Evolutionary conservation across 768 basidiomycete genomes (phyloP).

Genomic region (Hypholoma sublateritium): DNA sequence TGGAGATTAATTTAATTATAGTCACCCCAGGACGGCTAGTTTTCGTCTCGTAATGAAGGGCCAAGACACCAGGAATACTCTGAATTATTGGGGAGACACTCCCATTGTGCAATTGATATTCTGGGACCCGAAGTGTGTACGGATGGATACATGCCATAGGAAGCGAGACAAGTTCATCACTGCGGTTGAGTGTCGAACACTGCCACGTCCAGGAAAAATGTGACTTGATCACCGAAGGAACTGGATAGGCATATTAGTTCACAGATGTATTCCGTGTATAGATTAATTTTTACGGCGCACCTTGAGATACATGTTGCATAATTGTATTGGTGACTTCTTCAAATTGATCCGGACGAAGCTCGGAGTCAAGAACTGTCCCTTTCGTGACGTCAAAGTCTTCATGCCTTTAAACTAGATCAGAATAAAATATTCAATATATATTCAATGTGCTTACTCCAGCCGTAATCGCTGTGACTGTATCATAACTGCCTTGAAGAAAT

Average conservation of each 20-base stretch:
- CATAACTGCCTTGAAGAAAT: slow-evolving; percentile 13
- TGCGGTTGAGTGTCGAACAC: slow-evolving; percentile 11
- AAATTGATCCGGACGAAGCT: slow-evolving; percentile 11
- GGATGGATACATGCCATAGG: slow-evolving; percentile 8
- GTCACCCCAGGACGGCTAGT: background rate
- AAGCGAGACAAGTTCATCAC: slow-evolving; percentile 10
- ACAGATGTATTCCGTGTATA: background rate
- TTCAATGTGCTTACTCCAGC: slow-evolving; percentile 2
- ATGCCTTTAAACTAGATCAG: background rate
- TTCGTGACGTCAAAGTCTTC: slow-evolving; percentile 10
- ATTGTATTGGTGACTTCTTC: slow-evolving; percentile 8
- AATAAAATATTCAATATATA: background rate
- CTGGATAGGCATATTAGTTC: background rate
- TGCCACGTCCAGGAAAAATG: slow-evolving; percentile 16
- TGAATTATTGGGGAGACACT: background rate
- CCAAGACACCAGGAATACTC: background rate
- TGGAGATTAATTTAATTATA: background rate
- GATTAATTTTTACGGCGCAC: background rate
- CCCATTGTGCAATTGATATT: background rate
- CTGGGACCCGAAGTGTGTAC: slow-evolving; percentile 2
- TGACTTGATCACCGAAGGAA: slow-evolving; percentile 13
- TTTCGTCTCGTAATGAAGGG: background rate
- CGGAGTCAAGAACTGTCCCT: slow-evolving; percentile 12
- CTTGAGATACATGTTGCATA: slow-evolving; percentile 2
- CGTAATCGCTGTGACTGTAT: slow-evolving; percentile 8